Base-by-base conservation (phyloP, 352 stramenopile genomes). In the Lagenidium sp. region DNA sequence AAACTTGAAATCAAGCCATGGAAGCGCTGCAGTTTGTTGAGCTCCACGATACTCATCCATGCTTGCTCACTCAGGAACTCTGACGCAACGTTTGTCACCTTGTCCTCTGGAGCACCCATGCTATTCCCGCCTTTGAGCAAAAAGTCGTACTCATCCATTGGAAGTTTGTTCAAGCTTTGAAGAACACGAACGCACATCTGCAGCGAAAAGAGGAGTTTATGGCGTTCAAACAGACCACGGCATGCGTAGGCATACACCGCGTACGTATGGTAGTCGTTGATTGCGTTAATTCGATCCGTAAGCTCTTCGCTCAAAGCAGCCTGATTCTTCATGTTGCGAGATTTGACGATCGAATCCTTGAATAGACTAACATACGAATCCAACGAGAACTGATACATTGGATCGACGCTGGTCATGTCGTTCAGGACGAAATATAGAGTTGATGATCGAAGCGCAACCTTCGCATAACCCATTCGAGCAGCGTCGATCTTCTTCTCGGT, bases 311-410 rank as follows among this genome's bases (percentile, higher is more conserved):
- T 91, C 4, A 92, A 58, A 4, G 75, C 77, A 15, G 72, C 67
- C 41, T 88, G 79, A 44, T 83, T 88, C 47, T 86, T 85, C 19
- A 90, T 58, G 44, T 67, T 90, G 15, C 82, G 74, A 18, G 68
- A 87, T 43, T 85, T 90, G 12, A 93, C 58, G 37, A 98, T 97
- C 16, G 84, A 97, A 25, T 94, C 68, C 32, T 97, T 88, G 60
- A 98, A 98, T 20, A 98, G 57, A 20, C 89, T 82, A 15, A 97
- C 79, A 50, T 98, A 98, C 1, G 85, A 81, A 35, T 98, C 94
- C 12, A 98, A 63, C 6, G 85, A 97, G 51, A 98, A 98, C 55
- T 98, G 91, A 63, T 98, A 98, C 94, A 98, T 98, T 6, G 93
- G 84, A 38, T 98, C 94, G 1, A 98, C 88, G 22, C 71, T 85